These are phyloP conservation scores for Zea luxurians DNA, from an alignment of 176 grass and related monocot genomes.

Conservation along the genomic window DNA sequence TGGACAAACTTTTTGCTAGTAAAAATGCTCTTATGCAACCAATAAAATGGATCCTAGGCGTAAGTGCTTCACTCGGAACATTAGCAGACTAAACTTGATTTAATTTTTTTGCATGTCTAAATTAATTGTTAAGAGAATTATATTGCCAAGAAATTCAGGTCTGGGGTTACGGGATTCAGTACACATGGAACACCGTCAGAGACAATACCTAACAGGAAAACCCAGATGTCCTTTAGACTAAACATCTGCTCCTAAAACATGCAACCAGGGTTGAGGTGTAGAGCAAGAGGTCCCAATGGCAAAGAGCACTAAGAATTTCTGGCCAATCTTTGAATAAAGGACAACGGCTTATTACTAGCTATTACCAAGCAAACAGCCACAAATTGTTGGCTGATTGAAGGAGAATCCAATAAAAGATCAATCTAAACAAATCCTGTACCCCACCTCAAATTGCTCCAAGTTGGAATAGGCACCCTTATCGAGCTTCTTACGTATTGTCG, in stretches of 20 bases:
- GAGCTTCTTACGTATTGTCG: constrained; percentile 77
- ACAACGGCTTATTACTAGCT: neutral
- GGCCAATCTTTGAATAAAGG: constrained; percentile 3
- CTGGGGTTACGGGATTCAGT: neutral
- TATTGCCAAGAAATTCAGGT: constrained; percentile 15
- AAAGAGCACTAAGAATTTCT: constrained; percentile 23
- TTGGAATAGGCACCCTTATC: constrained; percentile 58
- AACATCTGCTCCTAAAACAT: constrained; percentile 11
- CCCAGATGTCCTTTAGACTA: neutral
- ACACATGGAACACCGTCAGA: constrained; percentile 11
- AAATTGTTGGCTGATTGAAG: neutral
- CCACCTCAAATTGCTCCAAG: constrained; percentile 95
- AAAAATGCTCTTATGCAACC: neutral
- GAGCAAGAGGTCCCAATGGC: constrained; percentile 8
- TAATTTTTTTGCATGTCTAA: constrained; percentile 12
- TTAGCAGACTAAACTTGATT: neutral
- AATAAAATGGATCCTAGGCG: neutral
- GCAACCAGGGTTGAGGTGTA: neutral
- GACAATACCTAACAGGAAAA: constrained; percentile 15
- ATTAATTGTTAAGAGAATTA: neutral
- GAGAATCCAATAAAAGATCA: neutral
- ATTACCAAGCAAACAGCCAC: neutral
- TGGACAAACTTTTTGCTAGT: neutral
- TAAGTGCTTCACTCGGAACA: neutral
- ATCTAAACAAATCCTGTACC: constrained; percentile 8